A percentile compares a stretch with the other conserved stretches of the same genome.
These are phyloP conservation scores for Craspedostauros australis DNA, from an alignment of 108 stramenopile species.

Conservation along the genomic window DNA sequence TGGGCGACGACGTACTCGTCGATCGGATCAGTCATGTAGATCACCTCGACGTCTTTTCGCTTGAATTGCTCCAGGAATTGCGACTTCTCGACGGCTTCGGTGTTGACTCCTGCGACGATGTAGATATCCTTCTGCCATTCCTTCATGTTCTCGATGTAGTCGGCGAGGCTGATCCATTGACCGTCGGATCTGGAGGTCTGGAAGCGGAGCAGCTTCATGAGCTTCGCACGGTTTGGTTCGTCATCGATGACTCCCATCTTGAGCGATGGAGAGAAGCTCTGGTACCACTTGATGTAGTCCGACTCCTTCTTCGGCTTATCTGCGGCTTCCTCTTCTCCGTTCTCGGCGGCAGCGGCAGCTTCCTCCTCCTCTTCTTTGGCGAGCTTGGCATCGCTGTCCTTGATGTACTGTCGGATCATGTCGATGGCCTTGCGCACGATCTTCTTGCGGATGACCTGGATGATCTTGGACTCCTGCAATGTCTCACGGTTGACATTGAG, in stretches of 20 bases:
- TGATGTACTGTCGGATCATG: constrained; percentile 84
- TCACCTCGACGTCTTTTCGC: constrained; percentile 93
- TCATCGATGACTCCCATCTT: constrained; percentile 99
- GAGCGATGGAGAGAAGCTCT: constrained; percentile 87
- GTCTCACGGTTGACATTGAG: constrained; percentile 99
- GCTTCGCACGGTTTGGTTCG: constrained; percentile 85
- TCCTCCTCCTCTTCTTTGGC: constrained; percentile 29
- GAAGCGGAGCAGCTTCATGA: constrained; percentile 93
- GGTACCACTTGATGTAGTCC: constrained; percentile 92
- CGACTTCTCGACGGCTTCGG: constrained; percentile 77
- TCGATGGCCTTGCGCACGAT: constrained; percentile 97
- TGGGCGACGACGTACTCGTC: constrained; percentile 93
- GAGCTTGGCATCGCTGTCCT: constrained; percentile 27
- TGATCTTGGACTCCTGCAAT: constrained; percentile 93
- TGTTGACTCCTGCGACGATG: constrained; percentile 86
- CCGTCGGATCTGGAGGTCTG: constrained; percentile 78
- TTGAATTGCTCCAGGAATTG: constrained; percentile 90
- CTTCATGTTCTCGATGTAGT: constrained; percentile 93
- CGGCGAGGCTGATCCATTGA: constrained; percentile 73
- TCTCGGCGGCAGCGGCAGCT: constrained; percentile 42
- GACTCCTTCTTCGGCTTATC: constrained; percentile 36
- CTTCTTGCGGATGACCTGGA: constrained; percentile 99
- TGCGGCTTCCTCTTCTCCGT: constrained; percentile 43
- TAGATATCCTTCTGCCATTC: constrained; percentile 99
- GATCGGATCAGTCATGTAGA: constrained; percentile 91